Evolutionary conservation across 768 basidiomycete genomes (phyloP).

Genomic region (Lactarius quietus): DNA sequence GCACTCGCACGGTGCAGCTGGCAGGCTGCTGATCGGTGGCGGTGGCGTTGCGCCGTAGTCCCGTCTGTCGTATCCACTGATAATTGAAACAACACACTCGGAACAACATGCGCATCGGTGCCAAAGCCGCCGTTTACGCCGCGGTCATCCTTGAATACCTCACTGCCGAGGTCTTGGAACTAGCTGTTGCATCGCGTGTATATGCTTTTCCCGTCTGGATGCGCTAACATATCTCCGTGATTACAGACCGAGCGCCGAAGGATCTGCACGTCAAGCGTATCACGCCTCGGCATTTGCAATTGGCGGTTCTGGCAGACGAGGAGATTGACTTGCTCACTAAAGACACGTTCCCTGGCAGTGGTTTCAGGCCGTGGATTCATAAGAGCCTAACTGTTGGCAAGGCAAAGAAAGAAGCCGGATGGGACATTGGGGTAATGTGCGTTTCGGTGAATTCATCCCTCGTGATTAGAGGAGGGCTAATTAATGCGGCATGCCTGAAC

Average conservation of each 20-base stretch:
- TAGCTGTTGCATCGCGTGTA: slow-evolving; percentile 27
- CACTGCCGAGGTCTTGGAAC: neutral
- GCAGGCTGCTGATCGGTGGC: neutral
- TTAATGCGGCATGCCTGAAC: too few species aligned
- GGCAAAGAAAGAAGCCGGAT: slow-evolving; percentile 26
- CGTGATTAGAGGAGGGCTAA: neutral
- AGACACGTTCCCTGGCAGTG: slow-evolving; percentile 90
- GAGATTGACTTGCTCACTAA: slow-evolving; percentile 94
- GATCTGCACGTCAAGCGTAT: slow-evolving; percentile 97
- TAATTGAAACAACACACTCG: slow-evolving; percentile 89
- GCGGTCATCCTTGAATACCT: slow-evolving; percentile 64
- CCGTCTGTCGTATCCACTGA: slow-evolving; percentile 96
- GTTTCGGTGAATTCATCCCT: too few species aligned
- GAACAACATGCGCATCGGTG: slow-evolving; percentile 91
- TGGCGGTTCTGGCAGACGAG: slow-evolving; percentile 95
- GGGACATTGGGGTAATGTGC: neutral
- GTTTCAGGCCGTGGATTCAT: slow-evolving; percentile 86
- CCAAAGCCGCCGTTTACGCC: slow-evolving; percentile 96
- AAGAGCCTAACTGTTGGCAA: slow-evolving; percentile 62
- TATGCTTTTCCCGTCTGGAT: neutral
- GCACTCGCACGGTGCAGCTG: too few species aligned
- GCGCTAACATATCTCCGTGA: neutral
- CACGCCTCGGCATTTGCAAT: slow-evolving; percentile 91
- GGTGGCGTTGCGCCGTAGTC: slow-evolving; percentile 54
- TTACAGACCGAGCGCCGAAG: slow-evolving; percentile 93